These are phyloP conservation scores for Trypanosoma cruzi DNA, from an alignment of 208 protist genomes.

Conservation along the genomic window DNA sequence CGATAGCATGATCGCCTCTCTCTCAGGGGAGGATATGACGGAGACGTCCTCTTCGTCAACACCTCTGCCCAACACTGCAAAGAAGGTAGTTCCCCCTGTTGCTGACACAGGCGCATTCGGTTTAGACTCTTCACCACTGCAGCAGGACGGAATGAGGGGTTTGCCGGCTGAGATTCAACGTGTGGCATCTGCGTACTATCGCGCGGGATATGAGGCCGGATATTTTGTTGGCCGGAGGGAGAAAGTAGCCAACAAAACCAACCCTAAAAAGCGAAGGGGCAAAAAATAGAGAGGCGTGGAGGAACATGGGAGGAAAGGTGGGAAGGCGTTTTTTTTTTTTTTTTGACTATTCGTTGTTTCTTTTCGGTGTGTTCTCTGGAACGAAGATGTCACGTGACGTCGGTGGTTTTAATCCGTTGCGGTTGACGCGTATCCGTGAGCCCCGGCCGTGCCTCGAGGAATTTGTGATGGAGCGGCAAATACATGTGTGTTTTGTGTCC, in stretches of 20 bases:
- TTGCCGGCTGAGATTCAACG: constrained; percentile 22
- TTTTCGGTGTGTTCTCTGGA: background rate
- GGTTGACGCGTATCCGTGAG: background rate
- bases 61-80: background rate
- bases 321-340: background rate
- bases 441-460: background rate
- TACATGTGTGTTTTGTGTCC: background rate
- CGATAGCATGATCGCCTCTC: constrained; percentile 2
- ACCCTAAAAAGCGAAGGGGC: constrained; percentile 10
- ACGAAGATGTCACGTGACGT: background rate
- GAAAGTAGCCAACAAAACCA: background rate
- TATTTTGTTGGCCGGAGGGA: constrained; percentile 18
- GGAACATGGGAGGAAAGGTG: background rate
- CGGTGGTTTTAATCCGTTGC: background rate
- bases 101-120: background rate
- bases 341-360: background rate
- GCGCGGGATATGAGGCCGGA: constrained; percentile 30
- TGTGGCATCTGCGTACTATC: constrained; percentile 23
- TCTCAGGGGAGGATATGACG: background rate
- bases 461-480: background rate
- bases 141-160: constrained; percentile 1
- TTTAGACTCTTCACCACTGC: background rate
- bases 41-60: background rate
- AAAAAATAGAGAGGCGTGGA: background rate
- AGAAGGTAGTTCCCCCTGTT: background rate